These are phyloP conservation scores for Penicillium subrubescens DNA, from an alignment of 495 filamentous ascomycete genomes.

Conservation along the genomic window DNA sequence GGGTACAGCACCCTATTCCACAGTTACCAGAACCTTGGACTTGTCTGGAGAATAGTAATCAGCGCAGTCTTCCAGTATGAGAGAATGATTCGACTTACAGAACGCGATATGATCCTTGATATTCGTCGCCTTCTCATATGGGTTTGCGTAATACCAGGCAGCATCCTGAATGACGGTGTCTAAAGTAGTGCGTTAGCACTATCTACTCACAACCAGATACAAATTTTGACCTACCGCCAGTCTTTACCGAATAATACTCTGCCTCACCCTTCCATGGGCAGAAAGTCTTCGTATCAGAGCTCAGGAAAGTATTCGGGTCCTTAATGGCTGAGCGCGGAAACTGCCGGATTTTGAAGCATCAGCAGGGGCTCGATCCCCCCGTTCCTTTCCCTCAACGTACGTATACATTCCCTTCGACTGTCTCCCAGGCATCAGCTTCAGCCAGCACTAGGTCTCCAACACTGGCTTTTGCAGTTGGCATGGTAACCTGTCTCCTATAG, in stretches of 20 bases:
- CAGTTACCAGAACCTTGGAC: slow-evolving; percentile 17
- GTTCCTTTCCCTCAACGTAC: slow-evolving; percentile 39
- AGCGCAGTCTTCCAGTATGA: not conserved
- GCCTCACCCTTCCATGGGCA: slow-evolving; percentile 75
- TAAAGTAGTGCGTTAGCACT: slow-evolving; percentile 11
- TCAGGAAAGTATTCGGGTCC: slow-evolving; percentile 48
- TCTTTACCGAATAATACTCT: slow-evolving; percentile 64
- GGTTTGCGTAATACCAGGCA: slow-evolving; percentile 67
- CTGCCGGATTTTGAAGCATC: slow-evolving; percentile 24
- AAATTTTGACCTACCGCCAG: slow-evolving; percentile 54
- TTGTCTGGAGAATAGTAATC: slow-evolving; percentile 9
- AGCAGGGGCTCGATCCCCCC: not conserved
- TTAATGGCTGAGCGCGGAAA: slow-evolving; percentile 40
- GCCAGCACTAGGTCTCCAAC: slow-evolving; percentile 61
- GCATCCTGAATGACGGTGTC: slow-evolving; percentile 58
- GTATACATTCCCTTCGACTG: slow-evolving; percentile 75
- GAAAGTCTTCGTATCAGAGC: slow-evolving; percentile 51
- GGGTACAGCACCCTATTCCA: slow-evolving; percentile 1
- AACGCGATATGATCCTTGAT: slow-evolving; percentile 69
- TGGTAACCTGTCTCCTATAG: slow-evolving; percentile 13
- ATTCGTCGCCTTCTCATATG: slow-evolving; percentile 56
- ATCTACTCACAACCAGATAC: too few relatives aligned
- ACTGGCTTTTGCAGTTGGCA: slow-evolving; percentile 58
- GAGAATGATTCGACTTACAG: slow-evolving; percentile 47
- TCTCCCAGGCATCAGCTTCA: slow-evolving; percentile 61